A percentile compares a stretch with the other conserved stretches of the same genome.
Conservation (phyloP, 2,329 filamentous ascomycete species). For the Exophiala oligosperma region DNA sequence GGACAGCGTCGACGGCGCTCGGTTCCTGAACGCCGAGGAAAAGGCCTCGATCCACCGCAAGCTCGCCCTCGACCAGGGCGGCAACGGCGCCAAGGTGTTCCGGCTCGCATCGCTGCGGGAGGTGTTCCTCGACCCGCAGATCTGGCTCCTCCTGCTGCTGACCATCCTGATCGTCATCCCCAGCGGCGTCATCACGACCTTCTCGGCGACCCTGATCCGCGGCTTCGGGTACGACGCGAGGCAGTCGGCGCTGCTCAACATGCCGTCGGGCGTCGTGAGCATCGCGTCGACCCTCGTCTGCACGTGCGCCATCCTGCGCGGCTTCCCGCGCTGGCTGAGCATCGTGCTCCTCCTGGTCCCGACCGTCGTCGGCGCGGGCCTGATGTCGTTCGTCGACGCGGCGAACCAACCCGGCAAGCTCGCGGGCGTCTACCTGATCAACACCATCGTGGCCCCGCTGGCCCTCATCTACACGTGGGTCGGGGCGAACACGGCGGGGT, state of each 20-base stretch:
- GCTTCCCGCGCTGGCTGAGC: constrained; percentile 32
- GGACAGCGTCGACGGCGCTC: constrained; percentile 44
- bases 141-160: constrained; percentile 41
- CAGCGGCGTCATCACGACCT: constrained; percentile 40
- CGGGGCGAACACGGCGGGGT: constrained; percentile 48
- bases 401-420: constrained; percentile 45
- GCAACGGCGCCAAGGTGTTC: constrained; percentile 23
- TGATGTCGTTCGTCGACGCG: constrained; percentile 36
- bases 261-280: constrained; percentile 31
- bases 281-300: constrained; percentile 32
- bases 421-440: constrained; percentile 47
- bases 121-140: constrained; percentile 43
- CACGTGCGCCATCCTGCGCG: constrained; percentile 39
- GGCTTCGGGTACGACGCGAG: constrained; percentile 40
- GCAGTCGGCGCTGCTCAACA: constrained; percentile 39
- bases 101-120: not conserved
- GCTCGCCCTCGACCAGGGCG: constrained; percentile 23
- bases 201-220: constrained; percentile 41
- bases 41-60: constrained; percentile 47
- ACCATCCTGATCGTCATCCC: constrained; percentile 36
- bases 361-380: constrained; percentile 46
- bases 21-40: constrained; percentile 58
- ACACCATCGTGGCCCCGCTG: constrained; percentile 40
- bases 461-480: constrained; percentile 48
- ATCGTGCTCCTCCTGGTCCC: constrained; percentile 39